Evolutionary conservation across 2,329 filamentous ascomycete species (phyloP).

Genomic region (Colletotrichum echinochloae): DNA sequence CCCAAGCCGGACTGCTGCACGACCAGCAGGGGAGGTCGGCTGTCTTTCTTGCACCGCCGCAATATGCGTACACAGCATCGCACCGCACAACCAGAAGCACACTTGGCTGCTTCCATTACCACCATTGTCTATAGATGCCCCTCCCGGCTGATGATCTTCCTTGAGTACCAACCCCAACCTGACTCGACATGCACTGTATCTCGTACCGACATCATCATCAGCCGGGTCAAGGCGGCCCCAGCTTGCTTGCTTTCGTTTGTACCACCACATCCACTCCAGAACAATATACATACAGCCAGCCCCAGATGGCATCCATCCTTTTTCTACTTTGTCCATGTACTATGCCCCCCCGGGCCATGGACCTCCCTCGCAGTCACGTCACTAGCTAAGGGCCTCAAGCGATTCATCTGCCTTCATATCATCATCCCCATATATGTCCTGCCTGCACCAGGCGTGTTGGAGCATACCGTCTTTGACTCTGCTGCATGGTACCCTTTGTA

Average conservation of each 20-base stretch:
- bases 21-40: slow-evolving; percentile 23
- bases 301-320: slow-evolving; percentile 24
- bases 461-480: slow-evolving; percentile 41
- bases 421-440: slow-evolving; percentile 44
- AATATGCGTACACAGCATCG: slow-evolving; percentile 26
- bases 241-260: slow-evolving; percentile 40
- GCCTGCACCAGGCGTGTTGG: slow-evolving; percentile 43
- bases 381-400: slow-evolving; percentile 17
- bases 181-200: slow-evolving; percentile 25
- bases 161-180: slow-evolving; percentile 26
- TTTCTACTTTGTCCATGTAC: slow-evolving; percentile 20
- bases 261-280: slow-evolving; percentile 29
- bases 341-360: slow-evolving; percentile 10
- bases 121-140: slow-evolving; percentile 19
- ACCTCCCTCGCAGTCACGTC: slow-evolving; percentile 13
- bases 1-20: slow-evolving; percentile 32
- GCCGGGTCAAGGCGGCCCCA: slow-evolving; percentile 30
- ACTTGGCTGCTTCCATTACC: slow-evolving; percentile 13
- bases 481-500: slow-evolving; percentile 28
- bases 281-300: slow-evolving; percentile 36
- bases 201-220: slow-evolving; percentile 25
- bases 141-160: slow-evolving; percentile 17
- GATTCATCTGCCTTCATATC: slow-evolving; percentile 20
- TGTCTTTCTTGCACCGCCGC: slow-evolving; percentile 39
- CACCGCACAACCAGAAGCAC: slow-evolving; percentile 13